Conservation (phyloP, 208 protist species). For the Leishmania tarentolae region DNA sequence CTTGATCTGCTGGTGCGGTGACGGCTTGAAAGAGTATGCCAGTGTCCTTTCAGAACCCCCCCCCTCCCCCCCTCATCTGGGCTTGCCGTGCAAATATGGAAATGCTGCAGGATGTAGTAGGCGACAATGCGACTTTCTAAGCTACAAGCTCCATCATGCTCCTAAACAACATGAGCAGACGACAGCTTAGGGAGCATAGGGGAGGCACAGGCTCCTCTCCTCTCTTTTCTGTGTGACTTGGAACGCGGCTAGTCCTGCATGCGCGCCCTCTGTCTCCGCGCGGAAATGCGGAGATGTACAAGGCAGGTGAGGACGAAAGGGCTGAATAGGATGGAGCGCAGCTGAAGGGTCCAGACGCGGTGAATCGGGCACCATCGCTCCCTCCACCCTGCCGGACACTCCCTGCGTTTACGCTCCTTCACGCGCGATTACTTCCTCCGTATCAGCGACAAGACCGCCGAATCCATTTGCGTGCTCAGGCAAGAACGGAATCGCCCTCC, state of each 20-base stretch:
- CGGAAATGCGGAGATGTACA: not conserved
- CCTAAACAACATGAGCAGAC: not conserved
- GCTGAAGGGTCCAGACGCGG: no score
- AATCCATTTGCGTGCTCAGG: no score
- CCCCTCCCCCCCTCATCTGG: no score
- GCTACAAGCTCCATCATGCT: no score
- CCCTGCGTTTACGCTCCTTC: no score
- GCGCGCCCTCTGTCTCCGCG: not conserved
- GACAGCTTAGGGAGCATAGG: not conserved
- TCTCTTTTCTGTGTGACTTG: no score
- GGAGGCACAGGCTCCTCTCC: not conserved
- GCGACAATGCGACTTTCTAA: conserved; percentile 37
- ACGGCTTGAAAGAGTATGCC: conserved; percentile 42
- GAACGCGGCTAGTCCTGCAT: not conserved
- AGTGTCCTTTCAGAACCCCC: conserved; percentile 47
- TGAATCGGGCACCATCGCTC: no score
- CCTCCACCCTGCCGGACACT: no score
- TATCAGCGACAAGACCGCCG: no score
- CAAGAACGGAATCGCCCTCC: no score
- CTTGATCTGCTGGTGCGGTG: conserved; percentile 42
- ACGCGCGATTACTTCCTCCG: no score
- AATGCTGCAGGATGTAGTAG: conserved; percentile 48
- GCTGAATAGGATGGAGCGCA: not conserved
- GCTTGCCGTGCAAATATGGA: conserved; percentile 47
- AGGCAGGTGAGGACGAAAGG: not conserved